Evolutionary conservation across 192 early-diverging fungal genomes (phyloP), one percentile per base, ranked within the genome.

Genomic region (Coemansia sp.): DNA sequence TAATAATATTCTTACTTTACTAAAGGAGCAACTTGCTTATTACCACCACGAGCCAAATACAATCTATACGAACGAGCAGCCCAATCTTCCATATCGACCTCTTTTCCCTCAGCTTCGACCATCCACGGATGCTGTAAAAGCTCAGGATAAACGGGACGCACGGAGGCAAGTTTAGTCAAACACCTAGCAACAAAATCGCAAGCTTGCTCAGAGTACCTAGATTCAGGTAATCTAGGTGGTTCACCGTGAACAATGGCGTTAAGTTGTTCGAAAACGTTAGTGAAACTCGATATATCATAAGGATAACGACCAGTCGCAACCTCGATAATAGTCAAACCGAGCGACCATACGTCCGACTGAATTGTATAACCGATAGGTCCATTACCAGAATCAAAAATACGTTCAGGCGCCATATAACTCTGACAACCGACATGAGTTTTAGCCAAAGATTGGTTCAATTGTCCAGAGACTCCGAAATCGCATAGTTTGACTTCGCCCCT

Each of bases 361-460:
- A 95, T 93, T 0, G 93, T 91, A 73, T 97, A 97, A 2, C 87
- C 84, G 5, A 88, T 82, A 16, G 88, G 87, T 12, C 87, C 76
- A 13, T 51, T 75, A 24, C 84, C 82, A 5, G 66, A 73, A 4
- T 68, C 83, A 15, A 86, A 85, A 66, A 98, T 96, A 24, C 96
- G 93, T 75, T 98, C 96, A 22, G 96, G 96, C 88, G 95, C 94
- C 95, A 98, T 96, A 73, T 97, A 97, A 75, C 91, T 93, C 79
- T 97, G 93, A 68, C 94, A 96, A 15, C 96, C 97, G 46, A 96
- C 92, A 73, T 96, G 92, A 2, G 95, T 98, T 77, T 94, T 95
- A 43, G 96, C 97, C 76, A 94, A 80, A 13, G 94, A 97, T 74
- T 94, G 90, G 42, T 88, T 88, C 29, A 96, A 83, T 76, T 97